Evolutionary conservation across 1,284 basidiomycete species (phyloP).

Genomic region (Pholiota adiposa): DNA sequence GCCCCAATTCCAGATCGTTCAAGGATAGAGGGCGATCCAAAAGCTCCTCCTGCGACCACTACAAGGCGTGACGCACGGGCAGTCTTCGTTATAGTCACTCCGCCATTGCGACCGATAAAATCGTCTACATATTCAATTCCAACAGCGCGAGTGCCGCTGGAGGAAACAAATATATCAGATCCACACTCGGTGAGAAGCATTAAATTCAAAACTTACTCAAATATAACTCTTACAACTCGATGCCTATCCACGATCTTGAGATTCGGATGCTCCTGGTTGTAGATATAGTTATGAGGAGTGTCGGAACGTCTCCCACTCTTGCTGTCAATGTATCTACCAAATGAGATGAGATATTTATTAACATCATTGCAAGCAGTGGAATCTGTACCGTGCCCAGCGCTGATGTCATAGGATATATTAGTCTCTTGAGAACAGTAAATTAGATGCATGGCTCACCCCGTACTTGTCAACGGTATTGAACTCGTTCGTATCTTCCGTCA

Average conservation of each 20-base stretch:
- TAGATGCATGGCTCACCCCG: conserved; percentile 39
- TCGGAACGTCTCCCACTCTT: conserved; percentile 60
- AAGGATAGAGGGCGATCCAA: conserved; percentile 58
- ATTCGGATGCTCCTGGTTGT: conserved; percentile 51
- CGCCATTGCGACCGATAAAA: conserved; percentile 28
- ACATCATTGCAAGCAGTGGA: not conserved
- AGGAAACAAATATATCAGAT: not conserved
- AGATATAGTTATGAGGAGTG: conserved; percentile 59
- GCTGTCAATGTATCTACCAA: conserved; percentile 51
- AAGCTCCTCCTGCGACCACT: conserved; percentile 53
- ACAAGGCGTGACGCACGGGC: conserved; percentile 48
- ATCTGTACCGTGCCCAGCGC: not conserved
- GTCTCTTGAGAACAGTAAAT: not conserved
- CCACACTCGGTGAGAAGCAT: not conserved
- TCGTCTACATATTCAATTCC: conserved; percentile 60
- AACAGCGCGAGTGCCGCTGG: conserved; percentile 52
- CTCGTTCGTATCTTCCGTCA: conserved; percentile 47
- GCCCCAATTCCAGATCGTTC: conserved; percentile 59
- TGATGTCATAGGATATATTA: not conserved
- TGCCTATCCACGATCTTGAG: conserved; percentile 43
- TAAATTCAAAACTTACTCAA: conserved; percentile 42
- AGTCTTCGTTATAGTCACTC: conserved; percentile 20
- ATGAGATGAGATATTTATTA: not conserved
- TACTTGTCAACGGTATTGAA: conserved; percentile 46
- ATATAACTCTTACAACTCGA: conserved; percentile 50